These are phyloP conservation scores for Hypoxylon fragiforme DNA, from an alignment of 495 filamentous ascomycete genomes.

Conservation along the genomic window DNA sequence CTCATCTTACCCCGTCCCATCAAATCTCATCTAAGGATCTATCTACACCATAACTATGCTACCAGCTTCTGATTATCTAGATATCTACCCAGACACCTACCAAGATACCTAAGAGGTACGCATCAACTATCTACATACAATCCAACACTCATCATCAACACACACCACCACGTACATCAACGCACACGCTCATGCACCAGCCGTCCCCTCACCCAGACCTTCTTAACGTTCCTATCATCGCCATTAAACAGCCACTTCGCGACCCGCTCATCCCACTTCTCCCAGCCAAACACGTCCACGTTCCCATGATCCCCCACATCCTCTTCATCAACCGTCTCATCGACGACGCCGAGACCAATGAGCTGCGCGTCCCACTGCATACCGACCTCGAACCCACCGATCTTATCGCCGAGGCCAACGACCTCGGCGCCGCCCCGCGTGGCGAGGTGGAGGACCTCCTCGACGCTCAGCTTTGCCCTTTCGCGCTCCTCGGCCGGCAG, in stretches of 20 bases:
- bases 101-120: background rate
- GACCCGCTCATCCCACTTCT: slow-evolving; percentile 73
- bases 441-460: slow-evolving; percentile 85
- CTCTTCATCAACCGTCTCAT: slow-evolving; percentile 34
- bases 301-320: slow-evolving; percentile 43
- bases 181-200: slow-evolving; percentile 74
- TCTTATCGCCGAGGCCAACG: slow-evolving; percentile 65
- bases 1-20: too few species aligned
- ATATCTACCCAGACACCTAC: background rate
- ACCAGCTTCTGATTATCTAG: too few species aligned
- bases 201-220: slow-evolving; percentile 79
- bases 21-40: background rate
- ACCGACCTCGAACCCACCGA: slow-evolving; percentile 81
- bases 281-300: slow-evolving; percentile 87
- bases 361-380: slow-evolving; percentile 90
- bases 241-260: slow-evolving; percentile 91
- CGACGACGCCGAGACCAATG: slow-evolving; percentile 59
- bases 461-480: slow-evolving; percentile 66
- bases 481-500: slow-evolving; percentile 39
- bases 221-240: slow-evolving; percentile 78
- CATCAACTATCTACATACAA: background rate
- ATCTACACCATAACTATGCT: too few species aligned
- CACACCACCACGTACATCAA: background rate
- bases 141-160: background rate
- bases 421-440: slow-evolving; percentile 80